Conservation (phyloP, 129 eudicot species). For the Lactuca sativa region DNA sequence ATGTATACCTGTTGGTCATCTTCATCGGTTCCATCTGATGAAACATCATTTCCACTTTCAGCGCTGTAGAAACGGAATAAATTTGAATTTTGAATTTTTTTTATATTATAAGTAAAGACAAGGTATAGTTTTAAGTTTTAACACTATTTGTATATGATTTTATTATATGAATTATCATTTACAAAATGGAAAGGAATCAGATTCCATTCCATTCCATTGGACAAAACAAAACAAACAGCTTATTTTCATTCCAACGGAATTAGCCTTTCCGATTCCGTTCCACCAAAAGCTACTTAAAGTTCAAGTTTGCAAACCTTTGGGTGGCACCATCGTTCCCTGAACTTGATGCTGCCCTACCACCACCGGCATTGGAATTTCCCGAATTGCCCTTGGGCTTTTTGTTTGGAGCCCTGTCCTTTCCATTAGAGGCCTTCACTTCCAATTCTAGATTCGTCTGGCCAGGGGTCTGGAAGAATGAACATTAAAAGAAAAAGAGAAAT, state of each 20-base stretch:
- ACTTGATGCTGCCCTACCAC: constrained; percentile 73
- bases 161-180: too few species aligned
- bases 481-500: constrained; percentile 6
- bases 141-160: neutral
- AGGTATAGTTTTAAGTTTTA: too few species aligned
- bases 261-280: too few species aligned
- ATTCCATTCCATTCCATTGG: too few species aligned
- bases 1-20: constrained; percentile 52
- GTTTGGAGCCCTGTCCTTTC: constrained; percentile 40
- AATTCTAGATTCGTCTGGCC: constrained; percentile 43
- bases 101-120: too few species aligned
- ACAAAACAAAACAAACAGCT: too few species aligned
- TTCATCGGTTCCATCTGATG: constrained; percentile 83
- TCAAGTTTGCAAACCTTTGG: constrained; percentile 49
- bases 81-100: too few species aligned
- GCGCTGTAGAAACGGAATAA: constrained; percentile 34
- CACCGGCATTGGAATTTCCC: constrained; percentile 38
- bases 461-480: constrained; percentile 37
- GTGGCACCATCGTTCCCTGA: constrained; percentile 92
- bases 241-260: too few species aligned
- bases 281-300: neutral
- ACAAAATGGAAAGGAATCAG: too few species aligned
- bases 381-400: constrained; percentile 64
- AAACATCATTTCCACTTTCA: constrained; percentile 87
- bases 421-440: constrained; percentile 58